These are phyloP conservation scores for Monosporascus sp. DNA, from an alignment of 2,329 filamentous ascomycete genomes.

Conservation along the genomic window DNA sequence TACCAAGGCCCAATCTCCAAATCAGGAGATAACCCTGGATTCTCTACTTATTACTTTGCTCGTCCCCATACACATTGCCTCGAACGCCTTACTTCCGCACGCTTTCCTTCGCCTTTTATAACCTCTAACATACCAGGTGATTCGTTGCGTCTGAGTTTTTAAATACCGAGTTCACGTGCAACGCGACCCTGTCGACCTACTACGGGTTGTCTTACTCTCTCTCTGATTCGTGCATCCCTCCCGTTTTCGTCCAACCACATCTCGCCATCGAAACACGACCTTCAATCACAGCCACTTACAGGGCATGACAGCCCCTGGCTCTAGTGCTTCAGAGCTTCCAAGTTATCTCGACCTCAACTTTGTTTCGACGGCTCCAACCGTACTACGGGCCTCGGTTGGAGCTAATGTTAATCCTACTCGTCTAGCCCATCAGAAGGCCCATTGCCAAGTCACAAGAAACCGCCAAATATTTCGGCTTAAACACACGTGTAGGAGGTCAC, in stretches of 20 bases:
- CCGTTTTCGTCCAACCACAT: constrained; percentile 25
- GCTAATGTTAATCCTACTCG: constrained; percentile 6
- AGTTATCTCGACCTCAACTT: no score
- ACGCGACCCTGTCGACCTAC: neutral
- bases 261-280: constrained; percentile 24
- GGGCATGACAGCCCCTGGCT: constrained; percentile 11
- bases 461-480: neutral
- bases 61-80: neutral
- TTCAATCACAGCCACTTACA: constrained; percentile 20
- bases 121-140: neutral
- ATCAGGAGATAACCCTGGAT: neutral
- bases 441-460: constrained; percentile 12
- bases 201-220: neutral
- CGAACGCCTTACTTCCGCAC: neutral
- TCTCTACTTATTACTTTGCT: neutral
- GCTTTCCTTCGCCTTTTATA: neutral
- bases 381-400: no score
- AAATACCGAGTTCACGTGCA: neutral
- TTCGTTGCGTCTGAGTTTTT: neutral
- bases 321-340: no score
- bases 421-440: constrained; percentile 10
- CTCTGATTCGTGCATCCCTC: neutral
- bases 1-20: neutral
- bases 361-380: no score
- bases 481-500: neutral